These are phyloP conservation scores for Candida glucosophila DNA, from an alignment of 1,139 yeast genomes.

Conservation along the genomic window DNA sequence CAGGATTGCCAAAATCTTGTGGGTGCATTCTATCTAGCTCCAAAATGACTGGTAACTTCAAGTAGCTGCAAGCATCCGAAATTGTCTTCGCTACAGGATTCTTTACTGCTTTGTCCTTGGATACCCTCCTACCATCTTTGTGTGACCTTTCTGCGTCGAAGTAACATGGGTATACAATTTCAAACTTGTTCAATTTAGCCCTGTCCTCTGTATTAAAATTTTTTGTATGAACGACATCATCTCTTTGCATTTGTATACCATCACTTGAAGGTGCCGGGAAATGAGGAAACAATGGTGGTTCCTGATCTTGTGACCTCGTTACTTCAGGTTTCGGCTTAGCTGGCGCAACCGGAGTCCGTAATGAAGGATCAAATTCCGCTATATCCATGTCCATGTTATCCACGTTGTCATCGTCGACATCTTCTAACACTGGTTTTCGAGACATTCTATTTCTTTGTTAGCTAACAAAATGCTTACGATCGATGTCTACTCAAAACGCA, in stretches of 20 bases:
- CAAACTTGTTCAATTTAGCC: constrained; percentile 58
- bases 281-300: constrained; percentile 19
- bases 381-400: constrained; percentile 90
- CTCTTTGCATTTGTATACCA: constrained; percentile 3
- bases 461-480: too few species aligned
- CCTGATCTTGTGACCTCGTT: constrained; percentile 54
- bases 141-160: constrained; percentile 75
- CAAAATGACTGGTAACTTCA: constrained; percentile 46
- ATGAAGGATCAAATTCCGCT: constrained; percentile 77
- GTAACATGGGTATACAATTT: constrained; percentile 82
- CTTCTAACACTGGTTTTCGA: constrained; percentile 71
- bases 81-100: constrained; percentile 84
- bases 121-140: constrained; percentile 77
- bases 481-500: too few species aligned
- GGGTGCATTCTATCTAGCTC: constrained; percentile 89
- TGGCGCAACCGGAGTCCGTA: constrained; percentile 65
- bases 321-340: constrained; percentile 48
- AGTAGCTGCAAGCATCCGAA: constrained; percentile 51
- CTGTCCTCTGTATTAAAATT: constrained; percentile 41
- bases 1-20: constrained; percentile 95
- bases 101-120: constrained; percentile 55
- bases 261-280: constrained; percentile 9
- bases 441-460: too few species aligned
- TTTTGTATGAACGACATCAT: constrained; percentile 29
- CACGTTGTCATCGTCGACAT: constrained; percentile 79